A percentile compares a stretch with the other conserved stretches of the same genome.
These are phyloP conservation scores for Isoetes taiwanensis DNA, from an alignment of 75 land plant genomes.

Conservation along the genomic window DNA sequence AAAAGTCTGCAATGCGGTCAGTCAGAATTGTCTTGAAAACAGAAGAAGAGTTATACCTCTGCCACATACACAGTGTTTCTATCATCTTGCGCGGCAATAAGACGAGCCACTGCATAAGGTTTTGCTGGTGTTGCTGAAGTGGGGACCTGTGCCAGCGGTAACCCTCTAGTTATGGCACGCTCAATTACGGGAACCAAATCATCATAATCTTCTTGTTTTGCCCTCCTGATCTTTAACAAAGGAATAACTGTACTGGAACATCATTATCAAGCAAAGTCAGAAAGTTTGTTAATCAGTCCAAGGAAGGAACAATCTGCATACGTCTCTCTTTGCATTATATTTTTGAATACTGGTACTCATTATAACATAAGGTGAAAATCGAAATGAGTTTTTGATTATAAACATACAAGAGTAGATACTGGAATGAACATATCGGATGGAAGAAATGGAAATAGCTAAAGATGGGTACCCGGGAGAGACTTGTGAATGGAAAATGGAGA, in stretches of 20 bases:
- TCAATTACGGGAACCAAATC: constrained; percentile 18
- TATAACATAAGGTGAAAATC: no score
- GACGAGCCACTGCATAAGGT: constrained; percentile 15
- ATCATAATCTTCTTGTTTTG: constrained; percentile 12
- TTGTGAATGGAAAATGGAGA: no score
- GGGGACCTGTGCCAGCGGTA: constrained; percentile 12
- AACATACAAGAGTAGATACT: no score
- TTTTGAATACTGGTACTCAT: no score
- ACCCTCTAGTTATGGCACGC: constrained; percentile 15
- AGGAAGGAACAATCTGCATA: no score
- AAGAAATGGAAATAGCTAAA: no score
- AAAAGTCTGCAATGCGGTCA: no score
- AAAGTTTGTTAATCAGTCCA: background rate
- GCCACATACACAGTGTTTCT: constrained; percentile 12
- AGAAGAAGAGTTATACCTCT: constrained; percentile 10
- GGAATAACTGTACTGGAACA: constrained; percentile 20
- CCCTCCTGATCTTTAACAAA: constrained; percentile 11
- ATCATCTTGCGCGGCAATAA: constrained; percentile 18
- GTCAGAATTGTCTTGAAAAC: background rate
- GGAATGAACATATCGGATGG: no score
- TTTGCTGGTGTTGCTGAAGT: constrained; percentile 8
- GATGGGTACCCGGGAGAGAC: no score
- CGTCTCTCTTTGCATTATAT: no score
- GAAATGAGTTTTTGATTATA: no score
- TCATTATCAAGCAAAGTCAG: background rate